Evolutionary conservation across 1,284 basidiomycete species (phyloP), one percentile per base, ranked within the genome.

Genomic region (Pascua guehoae): DNA sequence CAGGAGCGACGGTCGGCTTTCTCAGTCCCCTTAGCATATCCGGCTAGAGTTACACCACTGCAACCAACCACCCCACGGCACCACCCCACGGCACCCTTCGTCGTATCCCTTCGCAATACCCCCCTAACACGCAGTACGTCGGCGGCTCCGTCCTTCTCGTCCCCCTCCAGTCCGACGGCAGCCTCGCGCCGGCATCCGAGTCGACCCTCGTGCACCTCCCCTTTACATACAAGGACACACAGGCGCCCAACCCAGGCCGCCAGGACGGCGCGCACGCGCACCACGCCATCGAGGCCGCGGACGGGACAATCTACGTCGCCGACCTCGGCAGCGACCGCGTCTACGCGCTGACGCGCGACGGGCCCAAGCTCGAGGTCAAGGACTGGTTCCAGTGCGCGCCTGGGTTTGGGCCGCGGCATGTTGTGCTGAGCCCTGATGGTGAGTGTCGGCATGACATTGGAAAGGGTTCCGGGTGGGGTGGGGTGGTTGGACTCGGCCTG

Each of bases 291-390:
- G 72, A 72, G 52, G 73, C 68, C 5, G 54, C 60, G 4, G 48
- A 65, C 32, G 73, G 74, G 2, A 47, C 55, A 17, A 46, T 76
- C 36, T 75, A 72, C 60, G 64, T 70, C 15, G 63, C 66, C 11
- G 76, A 78, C 65, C 66, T 78, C 8, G 76, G 76, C 17, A 67
- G 65, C 41, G 76, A 78, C 57, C 47, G 71, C 12, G 66, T 78
- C 15, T 78, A 71, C 68, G 57, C 73, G 10, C 53, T 64, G 49
- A 41, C 64, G 17, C 56, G 65, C 16, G 68, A 65, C 4, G 64
- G 63, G 47, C 58, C 54, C 47, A 66, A 61, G n/a, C 45, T 75
- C 42, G 62, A 61, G 40, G 61, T 76, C 37, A 58, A 60, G 12
- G 75, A 70, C 4, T 69, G 64, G 59, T 53, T 72, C 18, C 67